Conservation (phyloP, 805 yeast genomes). For the Teunomyces atbi region DNA sequence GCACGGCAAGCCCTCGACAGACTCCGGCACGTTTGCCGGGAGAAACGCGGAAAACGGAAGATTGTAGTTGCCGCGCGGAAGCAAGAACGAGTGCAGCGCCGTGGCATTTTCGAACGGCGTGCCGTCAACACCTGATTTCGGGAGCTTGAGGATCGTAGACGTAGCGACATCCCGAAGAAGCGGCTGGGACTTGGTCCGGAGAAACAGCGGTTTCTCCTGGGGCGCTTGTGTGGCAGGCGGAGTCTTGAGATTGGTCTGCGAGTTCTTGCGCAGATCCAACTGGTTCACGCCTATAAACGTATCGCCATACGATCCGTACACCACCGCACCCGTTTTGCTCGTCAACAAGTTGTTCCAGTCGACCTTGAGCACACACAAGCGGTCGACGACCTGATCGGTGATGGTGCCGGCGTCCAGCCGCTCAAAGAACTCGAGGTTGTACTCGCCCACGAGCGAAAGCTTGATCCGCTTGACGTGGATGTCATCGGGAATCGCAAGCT, state of each 20-base stretch:
- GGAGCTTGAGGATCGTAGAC: slow-evolving; percentile 13
- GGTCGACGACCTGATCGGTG: slow-evolving; percentile 36
- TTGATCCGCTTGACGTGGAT: slow-evolving; percentile 37
- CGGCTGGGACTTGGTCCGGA: slow-evolving; percentile 34
- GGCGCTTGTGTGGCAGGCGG: background rate
- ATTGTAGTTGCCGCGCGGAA: slow-evolving; percentile 53
- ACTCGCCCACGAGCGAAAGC: slow-evolving; percentile 44
- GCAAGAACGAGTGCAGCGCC: slow-evolving; percentile 33
- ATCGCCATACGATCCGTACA: slow-evolving; percentile 44
- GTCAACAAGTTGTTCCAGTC: slow-evolving; percentile 50
- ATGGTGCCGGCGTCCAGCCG: slow-evolving; percentile 26
- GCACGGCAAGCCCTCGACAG: slow-evolving; percentile 48
- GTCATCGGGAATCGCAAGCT: slow-evolving; percentile 43
- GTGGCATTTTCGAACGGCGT: slow-evolving; percentile 39
- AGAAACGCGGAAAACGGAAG: slow-evolving; percentile 45
- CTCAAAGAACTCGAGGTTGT: slow-evolving; percentile 40
- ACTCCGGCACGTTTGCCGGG: slow-evolving; percentile 49
- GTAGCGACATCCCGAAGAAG: slow-evolving; percentile 11
- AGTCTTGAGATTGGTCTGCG: slow-evolving; percentile 8
- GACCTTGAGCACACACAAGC: slow-evolving; percentile 38
- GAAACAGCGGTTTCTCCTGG: slow-evolving; percentile 23
- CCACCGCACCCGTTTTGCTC: slow-evolving; percentile 34
- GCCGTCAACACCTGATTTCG: slow-evolving; percentile 41
- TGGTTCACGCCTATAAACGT: slow-evolving; percentile 19
- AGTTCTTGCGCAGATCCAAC: slow-evolving; percentile 17